Conservation (phyloP, 2,329 filamentous ascomycete genomes). For the Pleoardoris graminearum region DNA sequence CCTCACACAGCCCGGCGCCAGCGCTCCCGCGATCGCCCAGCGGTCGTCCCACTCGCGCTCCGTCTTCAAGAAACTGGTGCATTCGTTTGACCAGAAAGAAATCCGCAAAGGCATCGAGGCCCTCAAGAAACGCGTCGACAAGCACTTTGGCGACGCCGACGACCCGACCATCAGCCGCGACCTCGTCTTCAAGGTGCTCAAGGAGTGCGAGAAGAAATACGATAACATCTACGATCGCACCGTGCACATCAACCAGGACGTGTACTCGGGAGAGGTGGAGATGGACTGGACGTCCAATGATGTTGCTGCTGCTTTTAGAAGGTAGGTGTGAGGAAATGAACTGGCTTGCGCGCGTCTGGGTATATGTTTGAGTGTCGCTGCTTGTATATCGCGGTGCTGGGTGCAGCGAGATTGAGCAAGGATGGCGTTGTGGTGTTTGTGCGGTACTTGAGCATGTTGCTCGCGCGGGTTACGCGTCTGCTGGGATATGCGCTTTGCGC, state of each 20-base stretch:
- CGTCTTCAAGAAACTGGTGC: constrained; percentile 83
- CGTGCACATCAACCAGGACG: constrained; percentile 46
- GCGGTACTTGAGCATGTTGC: neutral
- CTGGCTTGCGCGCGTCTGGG: neutral
- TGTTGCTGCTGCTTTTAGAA: constrained; percentile 36
- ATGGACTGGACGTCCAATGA: constrained; percentile 43
- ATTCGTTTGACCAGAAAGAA: constrained; percentile 79
- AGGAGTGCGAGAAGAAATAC: constrained; percentile 63
- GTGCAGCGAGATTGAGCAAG: neutral
- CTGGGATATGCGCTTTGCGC: too few relatives aligned
- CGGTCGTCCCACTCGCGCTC: constrained; percentile 82
- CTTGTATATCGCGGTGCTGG: constrained; percentile 1
- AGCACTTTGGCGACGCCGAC: constrained; percentile 92
- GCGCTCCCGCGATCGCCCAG: constrained; percentile 65
- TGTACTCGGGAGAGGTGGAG: constrained; percentile 53
- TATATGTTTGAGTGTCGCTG: neutral
- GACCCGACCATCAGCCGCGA: constrained; percentile 67
- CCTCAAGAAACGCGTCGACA: constrained; percentile 88
- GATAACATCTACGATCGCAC: constrained; percentile 56
- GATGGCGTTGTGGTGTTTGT: neutral
- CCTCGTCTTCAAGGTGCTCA: constrained; percentile 62
- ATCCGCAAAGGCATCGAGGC: constrained; percentile 88
- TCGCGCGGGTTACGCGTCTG: too few relatives aligned
- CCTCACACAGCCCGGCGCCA: constrained; percentile 58
- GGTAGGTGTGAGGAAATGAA: constrained; percentile 12